phyloP scores from a whole-genome alignment of 1,284 basidiomycete genomes.

The Marasmius tenuissimus region DNA sequence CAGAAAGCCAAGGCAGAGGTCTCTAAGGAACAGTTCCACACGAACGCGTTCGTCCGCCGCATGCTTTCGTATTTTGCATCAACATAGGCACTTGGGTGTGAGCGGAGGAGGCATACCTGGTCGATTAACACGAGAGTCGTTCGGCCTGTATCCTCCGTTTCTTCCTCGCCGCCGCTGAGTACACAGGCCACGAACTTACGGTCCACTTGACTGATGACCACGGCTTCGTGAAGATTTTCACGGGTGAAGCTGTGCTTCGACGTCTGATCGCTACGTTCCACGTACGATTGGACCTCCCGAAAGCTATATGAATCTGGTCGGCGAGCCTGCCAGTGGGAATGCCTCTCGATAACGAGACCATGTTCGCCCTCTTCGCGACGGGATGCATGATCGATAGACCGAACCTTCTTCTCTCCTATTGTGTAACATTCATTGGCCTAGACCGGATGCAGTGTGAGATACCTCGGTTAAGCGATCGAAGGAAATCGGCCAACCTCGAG shows the following conservation, averaged over 20 bases:
- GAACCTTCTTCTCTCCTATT: conserved; percentile 46
- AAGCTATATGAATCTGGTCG: conserved; percentile 2
- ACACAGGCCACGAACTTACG: conserved; percentile 85
- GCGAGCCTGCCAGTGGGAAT: conserved; percentile 7
- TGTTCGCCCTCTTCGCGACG: background rate
- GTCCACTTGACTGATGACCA: conserved; percentile 83
- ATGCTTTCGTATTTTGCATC: conserved; percentile 51
- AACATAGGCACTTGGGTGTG: background rate
- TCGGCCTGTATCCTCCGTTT: conserved; percentile 14
- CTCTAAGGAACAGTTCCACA: conserved; percentile 79
- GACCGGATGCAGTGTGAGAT: conserved; percentile 2
- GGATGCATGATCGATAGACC: conserved; percentile 24
- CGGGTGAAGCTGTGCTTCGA: conserved; percentile 44
- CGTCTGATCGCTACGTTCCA: conserved; percentile 14
- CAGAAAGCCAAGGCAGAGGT: conserved; percentile 68
- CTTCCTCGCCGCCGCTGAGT: conserved; percentile 25
- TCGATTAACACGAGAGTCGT: conserved; percentile 78
- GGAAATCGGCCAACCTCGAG: conserved; percentile 33
- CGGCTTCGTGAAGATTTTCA: conserved; percentile 51
- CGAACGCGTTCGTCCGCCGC: conserved; percentile 92
- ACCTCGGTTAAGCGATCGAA: background rate
- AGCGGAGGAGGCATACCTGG: conserved; percentile 30
- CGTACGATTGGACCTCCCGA: conserved; percentile 9
- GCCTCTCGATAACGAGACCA: background rate
- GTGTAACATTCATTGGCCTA: conserved; percentile 55